Percentiles rank a stretch among this genome's conserved stretches.
phyloP scores from a whole-genome alignment of 495 filamentous ascomycete species.

The Daldinia concentrica region DNA sequence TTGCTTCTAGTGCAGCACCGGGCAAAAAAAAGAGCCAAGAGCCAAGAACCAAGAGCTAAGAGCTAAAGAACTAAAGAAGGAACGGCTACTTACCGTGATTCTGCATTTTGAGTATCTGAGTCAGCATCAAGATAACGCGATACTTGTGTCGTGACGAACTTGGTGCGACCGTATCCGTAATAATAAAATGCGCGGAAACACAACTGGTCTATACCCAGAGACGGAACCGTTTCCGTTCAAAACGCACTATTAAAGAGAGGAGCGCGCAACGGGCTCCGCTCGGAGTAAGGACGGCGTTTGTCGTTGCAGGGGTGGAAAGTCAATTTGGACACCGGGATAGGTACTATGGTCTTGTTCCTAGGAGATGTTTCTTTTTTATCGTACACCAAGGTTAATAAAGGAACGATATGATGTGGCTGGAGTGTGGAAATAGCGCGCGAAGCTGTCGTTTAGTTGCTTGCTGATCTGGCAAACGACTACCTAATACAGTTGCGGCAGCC shows the following conservation, averaged over 20 bases:
- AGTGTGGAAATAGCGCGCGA: constrained; percentile 9
- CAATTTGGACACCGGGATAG: constrained; percentile 20
- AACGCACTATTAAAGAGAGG: constrained; percentile 35
- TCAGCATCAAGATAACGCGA: constrained; percentile 40
- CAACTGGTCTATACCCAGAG: constrained; percentile 5
- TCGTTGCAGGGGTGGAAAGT: constrained; percentile 34
- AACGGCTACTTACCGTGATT: constrained; percentile 38
- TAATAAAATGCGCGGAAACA: background rate
- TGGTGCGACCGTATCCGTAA: constrained; percentile 29
- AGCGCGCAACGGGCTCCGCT: constrained; percentile 35
- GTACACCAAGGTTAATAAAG: constrained; percentile 25
- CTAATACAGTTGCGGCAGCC: constrained; percentile 15
- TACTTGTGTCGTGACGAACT: constrained; percentile 23
- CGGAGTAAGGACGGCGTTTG: constrained; percentile 42
- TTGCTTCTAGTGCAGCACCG: constrained; percentile 26
- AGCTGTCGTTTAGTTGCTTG: constrained; percentile 22
- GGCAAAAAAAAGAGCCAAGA: constrained; percentile 4
- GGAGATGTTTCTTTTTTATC: constrained; percentile 26
- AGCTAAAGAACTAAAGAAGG: constrained; percentile 25
- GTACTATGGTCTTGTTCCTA: constrained; percentile 5
- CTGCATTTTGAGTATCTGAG: constrained; percentile 42
- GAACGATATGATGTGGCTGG: constrained; percentile 36
- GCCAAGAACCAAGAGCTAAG: background rate
- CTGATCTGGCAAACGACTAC: constrained; percentile 24
- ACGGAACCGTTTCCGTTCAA: constrained; percentile 41